A percentile compares a stretch with the other conserved stretches of the same genome.
Conservation (phyloP, 495 filamentous ascomycete genomes). For the Penicillium egyptiacum region DNA sequence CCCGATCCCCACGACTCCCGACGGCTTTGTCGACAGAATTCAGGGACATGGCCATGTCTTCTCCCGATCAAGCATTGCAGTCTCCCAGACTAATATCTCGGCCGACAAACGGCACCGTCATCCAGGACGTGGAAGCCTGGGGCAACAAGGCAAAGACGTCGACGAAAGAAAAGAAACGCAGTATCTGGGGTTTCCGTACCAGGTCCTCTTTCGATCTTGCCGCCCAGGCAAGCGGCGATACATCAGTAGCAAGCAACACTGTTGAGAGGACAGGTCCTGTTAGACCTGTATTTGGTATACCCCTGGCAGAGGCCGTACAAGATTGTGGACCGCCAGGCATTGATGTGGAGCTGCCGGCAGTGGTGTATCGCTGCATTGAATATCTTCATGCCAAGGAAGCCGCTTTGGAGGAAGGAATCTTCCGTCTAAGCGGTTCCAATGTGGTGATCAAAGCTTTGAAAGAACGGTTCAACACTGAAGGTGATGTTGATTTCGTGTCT, state of each 20-base stretch:
- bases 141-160: constrained; percentile 67
- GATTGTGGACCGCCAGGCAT: constrained; percentile 71
- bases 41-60: constrained; percentile 28
- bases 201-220: constrained; percentile 61
- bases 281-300: constrained; percentile 81
- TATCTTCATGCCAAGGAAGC: constrained; percentile 86
- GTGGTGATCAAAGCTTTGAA: constrained; percentile 87
- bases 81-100: constrained; percentile 72
- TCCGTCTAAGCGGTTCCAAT: constrained; percentile 92
- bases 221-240: constrained; percentile 39
- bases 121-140: constrained; percentile 85
- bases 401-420: constrained; percentile 87
- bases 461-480: constrained; percentile 90
- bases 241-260: constrained; percentile 36
- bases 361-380: constrained; percentile 94
- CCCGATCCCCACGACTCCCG: constrained; percentile 36
- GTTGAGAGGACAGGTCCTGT: constrained; percentile 57
- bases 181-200: constrained; percentile 89
- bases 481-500: constrained; percentile 83
- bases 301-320: constrained; percentile 82
- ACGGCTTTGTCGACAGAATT: constrained; percentile 28
- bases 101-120: constrained; percentile 81
- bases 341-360: constrained; percentile 77
- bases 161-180: constrained; percentile 81
- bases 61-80: constrained; percentile 25